These are phyloP conservation scores for Brasilioporus rufonigricans DNA, from an alignment of 768 basidiomycete species.

Conservation along the genomic window DNA sequence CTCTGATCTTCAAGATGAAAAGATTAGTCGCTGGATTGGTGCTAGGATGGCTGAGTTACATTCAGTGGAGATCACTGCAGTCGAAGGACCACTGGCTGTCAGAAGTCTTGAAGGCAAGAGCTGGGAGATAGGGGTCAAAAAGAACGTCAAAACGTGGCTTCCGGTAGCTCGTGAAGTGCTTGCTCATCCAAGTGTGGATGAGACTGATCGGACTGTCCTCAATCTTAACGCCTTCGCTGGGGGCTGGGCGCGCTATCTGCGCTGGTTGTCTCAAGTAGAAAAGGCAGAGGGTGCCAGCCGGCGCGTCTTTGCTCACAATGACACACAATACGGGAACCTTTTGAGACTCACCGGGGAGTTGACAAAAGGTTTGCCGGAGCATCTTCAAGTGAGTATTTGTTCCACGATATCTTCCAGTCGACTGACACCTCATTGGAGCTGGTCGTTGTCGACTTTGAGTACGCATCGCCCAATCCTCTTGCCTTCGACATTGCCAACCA, in stretches of 20 bases:
- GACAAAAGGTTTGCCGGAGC: conserved; percentile 59
- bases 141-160: conserved; percentile 74
- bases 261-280: conserved; percentile 66
- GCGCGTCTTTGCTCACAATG: conserved; percentile 88
- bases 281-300: conserved; percentile 55
- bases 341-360: conserved; percentile 58
- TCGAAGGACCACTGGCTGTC: conserved; percentile 47
- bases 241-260: conserved; percentile 67
- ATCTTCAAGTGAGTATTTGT: conserved; percentile 61
- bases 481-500: conserved; percentile 97
- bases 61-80: conserved; percentile 74
- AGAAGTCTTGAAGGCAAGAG: conserved; percentile 43
- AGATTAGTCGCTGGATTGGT: conserved; percentile 84
- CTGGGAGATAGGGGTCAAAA: conserved; percentile 58
- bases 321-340: conserved; percentile 94
- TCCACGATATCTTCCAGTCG: background rate
- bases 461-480: conserved; percentile 88
- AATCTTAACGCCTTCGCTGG: conserved; percentile 61
- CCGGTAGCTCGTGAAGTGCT: conserved; percentile 72
- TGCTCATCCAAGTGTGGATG: conserved; percentile 49
- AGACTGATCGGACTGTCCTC: conserved; percentile 48
- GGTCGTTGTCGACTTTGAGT: conserved; percentile 97
- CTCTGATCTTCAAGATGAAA: conserved; percentile 71
- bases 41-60: conserved; percentile 95
- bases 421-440: conserved; percentile 50